A percentile compares a stretch with the other conserved stretches of the same genome.
phyloP scores from a whole-genome alignment of 2,329 filamentous ascomycete species.

The Penicillium decumbens region DNA sequence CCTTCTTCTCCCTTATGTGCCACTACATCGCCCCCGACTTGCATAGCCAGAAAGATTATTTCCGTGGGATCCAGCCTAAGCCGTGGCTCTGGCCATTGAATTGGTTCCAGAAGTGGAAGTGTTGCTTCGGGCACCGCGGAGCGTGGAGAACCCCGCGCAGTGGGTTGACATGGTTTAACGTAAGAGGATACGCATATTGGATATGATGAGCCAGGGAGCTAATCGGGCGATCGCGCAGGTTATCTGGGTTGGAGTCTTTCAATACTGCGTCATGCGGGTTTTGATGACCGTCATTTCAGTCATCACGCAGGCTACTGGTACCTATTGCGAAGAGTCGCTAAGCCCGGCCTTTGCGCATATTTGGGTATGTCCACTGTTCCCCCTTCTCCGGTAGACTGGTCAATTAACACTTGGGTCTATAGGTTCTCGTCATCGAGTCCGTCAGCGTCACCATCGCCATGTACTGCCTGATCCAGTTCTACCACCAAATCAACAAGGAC shows the following conservation, averaged over 20 bases:
- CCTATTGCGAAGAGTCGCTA: conserved; percentile 75
- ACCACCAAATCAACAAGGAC: conserved; percentile 67
- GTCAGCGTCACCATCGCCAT: conserved; percentile 74
- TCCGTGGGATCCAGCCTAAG: conserved; percentile 61
- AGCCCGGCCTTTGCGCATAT: conserved; percentile 76
- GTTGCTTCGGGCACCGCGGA: conserved; percentile 63
- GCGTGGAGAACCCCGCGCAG: conserved; percentile 67
- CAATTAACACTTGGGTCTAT: not conserved
- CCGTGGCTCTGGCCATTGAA: conserved; percentile 70
- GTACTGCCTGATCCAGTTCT: conserved; percentile 85
- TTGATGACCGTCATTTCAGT: conserved; percentile 75
- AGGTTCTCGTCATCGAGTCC: conserved; percentile 65
- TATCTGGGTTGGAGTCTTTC: conserved; percentile 75
- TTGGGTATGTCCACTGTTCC: conserved; percentile 55
- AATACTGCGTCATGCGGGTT: conserved; percentile 78
- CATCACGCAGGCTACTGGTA: conserved; percentile 61
- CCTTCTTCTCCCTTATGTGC: conserved; percentile 59
- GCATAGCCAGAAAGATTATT: conserved; percentile 76
- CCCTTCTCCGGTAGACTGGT: conserved; percentile 1
- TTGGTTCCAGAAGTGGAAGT: conserved; percentile 65
- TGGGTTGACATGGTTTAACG: conserved; percentile 72
- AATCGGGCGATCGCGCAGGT: conserved; percentile 14
- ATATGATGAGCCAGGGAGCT: not conserved
- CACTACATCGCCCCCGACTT: conserved; percentile 54
- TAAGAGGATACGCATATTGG: conserved; percentile 8